Conservation (phyloP, 2,329 filamentous ascomycete species). For the Cryphonectria nitschkei region DNA sequence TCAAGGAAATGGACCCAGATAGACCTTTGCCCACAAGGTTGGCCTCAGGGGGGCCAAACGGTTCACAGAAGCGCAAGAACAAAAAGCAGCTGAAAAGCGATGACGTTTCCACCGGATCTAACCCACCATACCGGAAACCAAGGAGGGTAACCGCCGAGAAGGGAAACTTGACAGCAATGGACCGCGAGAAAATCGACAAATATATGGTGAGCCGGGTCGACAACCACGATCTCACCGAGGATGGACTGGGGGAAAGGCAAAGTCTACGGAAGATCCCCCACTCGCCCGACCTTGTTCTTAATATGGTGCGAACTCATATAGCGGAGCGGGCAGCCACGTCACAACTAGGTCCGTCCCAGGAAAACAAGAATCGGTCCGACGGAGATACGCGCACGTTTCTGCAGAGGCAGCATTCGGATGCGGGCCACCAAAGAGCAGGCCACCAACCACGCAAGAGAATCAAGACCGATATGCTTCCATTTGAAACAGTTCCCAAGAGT, state of each 20-base stretch:
- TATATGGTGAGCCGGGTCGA: background rate
- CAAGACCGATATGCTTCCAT: constrained; percentile 34
- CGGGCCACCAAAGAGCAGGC: constrained; percentile 18
- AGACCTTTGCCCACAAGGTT: constrained; percentile 12
- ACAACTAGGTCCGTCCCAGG: background rate
- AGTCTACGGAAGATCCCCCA: background rate
- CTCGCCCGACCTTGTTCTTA: background rate
- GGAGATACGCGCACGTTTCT: constrained; percentile 29
- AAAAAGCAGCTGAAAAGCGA: constrained; percentile 13
- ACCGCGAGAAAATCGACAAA: background rate
- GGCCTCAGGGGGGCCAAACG: background rate
- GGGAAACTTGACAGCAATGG: background rate
- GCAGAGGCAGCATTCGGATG: constrained; percentile 31
- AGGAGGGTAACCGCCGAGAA: constrained; percentile 18
- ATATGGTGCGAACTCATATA: background rate
- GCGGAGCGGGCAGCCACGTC: background rate
- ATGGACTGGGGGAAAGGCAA: background rate
- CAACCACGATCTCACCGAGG: background rate
- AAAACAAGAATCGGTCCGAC: constrained; percentile 3
- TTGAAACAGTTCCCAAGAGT: constrained; percentile 31
- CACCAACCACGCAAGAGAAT: constrained; percentile 30
- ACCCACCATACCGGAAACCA: constrained; percentile 24
- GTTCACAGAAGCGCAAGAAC: background rate
- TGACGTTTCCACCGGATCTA: constrained; percentile 8
- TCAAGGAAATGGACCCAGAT: background rate